These are phyloP conservation scores for Phytophthora pistaciae DNA, from an alignment of 352 stramenopile genomes.

Conservation along the genomic window DNA sequence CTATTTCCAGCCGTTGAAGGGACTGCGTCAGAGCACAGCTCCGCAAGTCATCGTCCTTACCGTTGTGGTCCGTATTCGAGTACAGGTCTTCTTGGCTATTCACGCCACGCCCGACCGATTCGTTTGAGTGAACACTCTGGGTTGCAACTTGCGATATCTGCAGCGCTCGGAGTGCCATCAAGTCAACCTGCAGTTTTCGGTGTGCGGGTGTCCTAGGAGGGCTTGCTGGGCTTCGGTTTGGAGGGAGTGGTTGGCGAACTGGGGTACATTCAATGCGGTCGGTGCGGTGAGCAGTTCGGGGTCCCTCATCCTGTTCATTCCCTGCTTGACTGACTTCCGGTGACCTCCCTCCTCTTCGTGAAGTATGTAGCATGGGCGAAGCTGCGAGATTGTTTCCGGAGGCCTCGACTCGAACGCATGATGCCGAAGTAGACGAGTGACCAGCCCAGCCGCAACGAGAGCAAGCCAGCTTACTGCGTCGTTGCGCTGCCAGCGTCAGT, in stretches of 20 bases:
- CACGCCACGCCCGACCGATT: background rate
- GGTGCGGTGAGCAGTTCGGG: conserved; percentile 2
- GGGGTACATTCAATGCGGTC: background rate
- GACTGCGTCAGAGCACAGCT: conserved; percentile 22
- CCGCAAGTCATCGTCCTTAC: conserved; percentile 7
- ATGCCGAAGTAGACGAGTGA: conserved; percentile 56
- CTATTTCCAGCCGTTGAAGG: conserved; percentile 23
- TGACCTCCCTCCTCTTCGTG: conserved; percentile 10
- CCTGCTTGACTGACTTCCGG: conserved; percentile 13
- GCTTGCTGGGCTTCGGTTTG: conserved; percentile 1
- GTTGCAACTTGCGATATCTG: conserved; percentile 26
- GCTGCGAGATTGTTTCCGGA: background rate
- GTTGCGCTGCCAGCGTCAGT: conserved; percentile 51
- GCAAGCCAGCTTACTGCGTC: conserved; percentile 57
- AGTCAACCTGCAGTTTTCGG: conserved; percentile 31
- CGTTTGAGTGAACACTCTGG: conserved; percentile 2
- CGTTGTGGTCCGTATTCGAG: background rate
- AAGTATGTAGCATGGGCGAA: background rate
- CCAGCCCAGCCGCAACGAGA: conserved; percentile 66
- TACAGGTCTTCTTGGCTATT: conserved; percentile 3
- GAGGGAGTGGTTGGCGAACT: conserved; percentile 6
- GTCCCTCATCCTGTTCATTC: conserved; percentile 10
- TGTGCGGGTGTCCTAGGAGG: conserved; percentile 9
- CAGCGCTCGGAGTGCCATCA: conserved; percentile 28
- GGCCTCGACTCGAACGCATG: conserved; percentile 43